These are phyloP conservation scores for Cavenderia fasciculata DNA, from an alignment of 78 protist genomes.

Conservation along the genomic window DNA sequence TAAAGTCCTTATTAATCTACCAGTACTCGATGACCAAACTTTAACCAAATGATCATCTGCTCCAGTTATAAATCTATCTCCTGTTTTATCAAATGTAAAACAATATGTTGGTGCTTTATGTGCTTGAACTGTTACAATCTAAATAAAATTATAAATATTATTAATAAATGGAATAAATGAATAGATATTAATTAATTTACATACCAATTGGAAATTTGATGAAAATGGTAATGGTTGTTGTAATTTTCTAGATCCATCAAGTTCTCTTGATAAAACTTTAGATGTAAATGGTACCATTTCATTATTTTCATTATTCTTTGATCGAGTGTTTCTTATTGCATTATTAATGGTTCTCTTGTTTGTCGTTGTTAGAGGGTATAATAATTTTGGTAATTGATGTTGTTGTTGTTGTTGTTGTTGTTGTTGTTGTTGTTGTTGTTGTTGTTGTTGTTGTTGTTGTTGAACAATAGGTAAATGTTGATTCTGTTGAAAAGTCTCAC, in stretches of 20 bases:
- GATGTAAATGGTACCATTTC: neutral
- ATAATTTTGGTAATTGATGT: neutral
- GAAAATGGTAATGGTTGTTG: neutral
- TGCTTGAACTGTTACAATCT: constrained; percentile 30
- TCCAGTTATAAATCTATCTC: constrained; percentile 21
- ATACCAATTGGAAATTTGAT: neutral
- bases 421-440: neutral
- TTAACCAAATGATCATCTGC: constrained; percentile 65
- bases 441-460: neutral
- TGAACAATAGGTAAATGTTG: neutral
- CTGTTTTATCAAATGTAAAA: constrained; percentile 49
- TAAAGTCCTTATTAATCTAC: constrained; percentile 32
- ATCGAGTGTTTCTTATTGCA: neutral
- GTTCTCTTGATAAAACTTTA: neutral
- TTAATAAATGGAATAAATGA: neutral
- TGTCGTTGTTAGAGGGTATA: neutral
- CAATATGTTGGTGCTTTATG: constrained; percentile 70
- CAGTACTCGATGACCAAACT: constrained; percentile 41
- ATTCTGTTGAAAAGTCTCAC: neutral
- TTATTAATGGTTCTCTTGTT: neutral
- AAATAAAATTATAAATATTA: neutral
- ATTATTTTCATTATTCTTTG: neutral
- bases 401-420: neutral
- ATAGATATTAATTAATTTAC: neutral
- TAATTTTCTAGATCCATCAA: neutral